phyloP scores from a whole-genome alignment of 164 flowering plant species.

The Magnolia changhungtana region DNA sequence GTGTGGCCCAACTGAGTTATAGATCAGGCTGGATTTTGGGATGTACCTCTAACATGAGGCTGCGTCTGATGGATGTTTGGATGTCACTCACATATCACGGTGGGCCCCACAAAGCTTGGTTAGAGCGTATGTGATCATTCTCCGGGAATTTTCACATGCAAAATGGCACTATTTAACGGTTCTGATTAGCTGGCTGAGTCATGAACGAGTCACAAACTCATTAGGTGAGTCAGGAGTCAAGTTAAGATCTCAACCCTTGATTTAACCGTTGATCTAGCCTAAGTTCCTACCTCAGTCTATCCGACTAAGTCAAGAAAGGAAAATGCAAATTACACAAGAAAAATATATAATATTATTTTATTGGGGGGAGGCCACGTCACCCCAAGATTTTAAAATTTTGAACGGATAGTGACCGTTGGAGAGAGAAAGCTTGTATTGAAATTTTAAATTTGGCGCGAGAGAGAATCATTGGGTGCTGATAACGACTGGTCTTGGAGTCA shows the following conservation, averaged over 20 bases:
- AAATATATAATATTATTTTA: not conserved
- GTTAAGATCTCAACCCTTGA: not conserved
- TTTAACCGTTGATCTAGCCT: conserved; percentile 1
- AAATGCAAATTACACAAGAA: conserved; percentile 6
- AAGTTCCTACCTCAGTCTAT: conserved; percentile 5
- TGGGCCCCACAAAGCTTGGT: no score
- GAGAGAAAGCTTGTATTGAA: conserved; percentile 1
- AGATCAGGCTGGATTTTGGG: no score
- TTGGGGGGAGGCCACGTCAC: conserved; percentile 12
- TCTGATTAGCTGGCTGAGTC: no score
- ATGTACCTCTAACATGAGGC: no score
- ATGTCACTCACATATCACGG: no score
- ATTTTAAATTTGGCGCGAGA: conserved; percentile 3
- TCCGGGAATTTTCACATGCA: no score
- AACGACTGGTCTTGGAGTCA: conserved; percentile 16
- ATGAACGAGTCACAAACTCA: no score
- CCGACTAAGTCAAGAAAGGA: conserved; percentile 6
- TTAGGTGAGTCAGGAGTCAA: no score
- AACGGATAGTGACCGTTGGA: conserved; percentile 19
- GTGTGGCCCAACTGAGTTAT: no score
- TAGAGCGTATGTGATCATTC: no score
- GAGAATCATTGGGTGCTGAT: conserved; percentile 8
- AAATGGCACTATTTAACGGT: no score
- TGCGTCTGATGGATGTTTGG: no score
- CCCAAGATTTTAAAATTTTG: conserved; percentile 15